phyloP scores from a whole-genome alignment of 345 rosid species.

The Ailanthus altissimus region DNA sequence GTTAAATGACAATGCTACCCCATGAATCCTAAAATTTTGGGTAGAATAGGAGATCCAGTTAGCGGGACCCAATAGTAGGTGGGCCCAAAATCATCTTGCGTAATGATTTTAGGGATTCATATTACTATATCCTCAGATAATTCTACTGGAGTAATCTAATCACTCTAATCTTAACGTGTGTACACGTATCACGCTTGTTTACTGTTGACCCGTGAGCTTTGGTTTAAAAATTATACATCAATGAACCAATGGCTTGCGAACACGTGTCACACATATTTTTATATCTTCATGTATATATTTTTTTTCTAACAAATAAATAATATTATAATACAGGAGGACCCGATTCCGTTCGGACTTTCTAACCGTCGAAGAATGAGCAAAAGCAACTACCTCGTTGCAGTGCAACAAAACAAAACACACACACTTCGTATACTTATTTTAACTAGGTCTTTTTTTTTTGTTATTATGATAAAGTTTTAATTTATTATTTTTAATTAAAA shows the following conservation, averaged over 20 bases:
- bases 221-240: not conserved
- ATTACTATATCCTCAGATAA: not conserved
- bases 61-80: not conserved
- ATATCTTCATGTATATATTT: no score
- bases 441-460: not conserved
- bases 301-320: not conserved
- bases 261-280: constrained; percentile 3
- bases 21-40: not conserved
- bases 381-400: constrained; percentile 24
- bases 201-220: constrained; percentile 18
- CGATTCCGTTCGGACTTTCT: constrained; percentile 28
- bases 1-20: constrained; percentile 23
- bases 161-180: no score
- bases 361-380: constrained; percentile 30
- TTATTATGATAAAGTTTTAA: not conserved
- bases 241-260: not conserved
- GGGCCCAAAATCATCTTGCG: not conserved
- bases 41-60: not conserved
- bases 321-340: constrained; percentile 21
- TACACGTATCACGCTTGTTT: no score
- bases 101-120: not conserved
- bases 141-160: not conserved
- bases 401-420: constrained; percentile 9
- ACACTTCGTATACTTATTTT: constrained; percentile 20
- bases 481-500: not conserved